Conservation (phyloP, 257 asterid species). For the Osmanthus fragrans region DNA sequence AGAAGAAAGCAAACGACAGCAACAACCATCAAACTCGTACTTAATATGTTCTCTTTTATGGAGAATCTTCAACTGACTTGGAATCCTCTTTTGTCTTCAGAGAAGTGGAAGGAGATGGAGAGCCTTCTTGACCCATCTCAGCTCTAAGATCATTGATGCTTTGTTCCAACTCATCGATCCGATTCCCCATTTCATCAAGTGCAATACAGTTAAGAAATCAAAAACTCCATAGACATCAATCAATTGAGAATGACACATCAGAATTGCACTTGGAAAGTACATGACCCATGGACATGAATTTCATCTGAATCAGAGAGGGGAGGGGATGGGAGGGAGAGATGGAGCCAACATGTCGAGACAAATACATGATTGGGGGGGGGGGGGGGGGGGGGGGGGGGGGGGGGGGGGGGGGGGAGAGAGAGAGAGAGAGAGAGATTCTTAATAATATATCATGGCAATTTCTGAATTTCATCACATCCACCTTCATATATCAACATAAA, state of each 20-base stretch:
- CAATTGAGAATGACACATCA: neutral
- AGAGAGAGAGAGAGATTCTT: neutral
- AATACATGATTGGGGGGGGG: too few species aligned
- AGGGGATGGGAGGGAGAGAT: neutral
- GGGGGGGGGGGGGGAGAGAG: neutral
- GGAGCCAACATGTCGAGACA: neutral
- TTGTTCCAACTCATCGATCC: slow-evolving; percentile 83
- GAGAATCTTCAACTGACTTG: slow-evolving; percentile 54
- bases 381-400: neutral
- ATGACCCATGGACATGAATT: neutral
- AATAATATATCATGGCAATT: neutral
- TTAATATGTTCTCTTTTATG: slow-evolving; percentile 20
- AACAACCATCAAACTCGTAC: slow-evolving; percentile 15
- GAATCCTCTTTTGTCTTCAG: slow-evolving; percentile 54
- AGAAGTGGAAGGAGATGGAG: slow-evolving; percentile 68
- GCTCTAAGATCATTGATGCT: slow-evolving; percentile 86
- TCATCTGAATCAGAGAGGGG: neutral
- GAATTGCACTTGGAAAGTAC: neutral
- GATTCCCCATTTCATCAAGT: slow-evolving; percentile 96
- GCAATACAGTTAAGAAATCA: slow-evolving; percentile 47
- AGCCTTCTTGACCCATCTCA: slow-evolving; percentile 87
- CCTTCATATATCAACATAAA: neutral
- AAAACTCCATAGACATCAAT: neutral
- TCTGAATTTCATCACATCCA: neutral
- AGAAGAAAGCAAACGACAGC: slow-evolving; percentile 8